Conservation (phyloP, 2,329 filamentous ascomycete genomes). For the Hortaea sp. region DNA sequence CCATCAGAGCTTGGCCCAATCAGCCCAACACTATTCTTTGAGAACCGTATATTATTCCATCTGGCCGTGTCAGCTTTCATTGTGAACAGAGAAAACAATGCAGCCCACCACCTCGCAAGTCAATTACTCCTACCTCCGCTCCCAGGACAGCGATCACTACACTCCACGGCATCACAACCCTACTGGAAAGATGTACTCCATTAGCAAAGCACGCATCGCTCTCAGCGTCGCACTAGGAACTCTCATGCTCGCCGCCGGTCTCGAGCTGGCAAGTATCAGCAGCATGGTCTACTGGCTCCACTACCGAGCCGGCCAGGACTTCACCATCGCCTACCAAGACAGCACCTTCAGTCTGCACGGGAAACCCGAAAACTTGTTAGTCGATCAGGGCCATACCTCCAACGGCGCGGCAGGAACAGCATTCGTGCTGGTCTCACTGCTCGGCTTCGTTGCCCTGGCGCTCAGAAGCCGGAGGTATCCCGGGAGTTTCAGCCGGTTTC, state of each 20-base stretch:
- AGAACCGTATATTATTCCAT: no score
- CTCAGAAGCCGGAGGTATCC: constrained; percentile 8
- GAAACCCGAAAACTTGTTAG: constrained; percentile 28
- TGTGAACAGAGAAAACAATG: no score
- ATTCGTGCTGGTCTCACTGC: constrained; percentile 20
- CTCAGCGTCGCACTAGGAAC: constrained; percentile 10
- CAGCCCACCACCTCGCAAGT: no score
- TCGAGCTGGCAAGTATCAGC: constrained; percentile 19
- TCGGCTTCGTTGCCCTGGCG: constrained; percentile 15
- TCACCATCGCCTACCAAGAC: constrained; percentile 11
- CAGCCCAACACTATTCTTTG: no score
- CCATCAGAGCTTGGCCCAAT: no score
- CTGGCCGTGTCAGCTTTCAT: no score
- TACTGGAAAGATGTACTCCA: no score
- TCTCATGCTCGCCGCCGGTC: constrained; percentile 16
- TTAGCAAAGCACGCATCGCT: not conserved
- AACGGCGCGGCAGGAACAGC: constrained; percentile 23
- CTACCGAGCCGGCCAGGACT: constrained; percentile 13
- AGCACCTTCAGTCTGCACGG: constrained; percentile 29
- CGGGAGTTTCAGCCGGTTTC: not conserved
- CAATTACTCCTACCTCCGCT: no score
- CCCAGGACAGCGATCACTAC: no score
- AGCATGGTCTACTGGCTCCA: constrained; percentile 22
- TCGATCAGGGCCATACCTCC: constrained; percentile 21
- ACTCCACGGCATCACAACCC: no score